A percentile compares a stretch with the other conserved stretches of the same genome.
phyloP scores from a whole-genome alignment of 1,139 yeast species.

The Zygoascus meyerae region DNA sequence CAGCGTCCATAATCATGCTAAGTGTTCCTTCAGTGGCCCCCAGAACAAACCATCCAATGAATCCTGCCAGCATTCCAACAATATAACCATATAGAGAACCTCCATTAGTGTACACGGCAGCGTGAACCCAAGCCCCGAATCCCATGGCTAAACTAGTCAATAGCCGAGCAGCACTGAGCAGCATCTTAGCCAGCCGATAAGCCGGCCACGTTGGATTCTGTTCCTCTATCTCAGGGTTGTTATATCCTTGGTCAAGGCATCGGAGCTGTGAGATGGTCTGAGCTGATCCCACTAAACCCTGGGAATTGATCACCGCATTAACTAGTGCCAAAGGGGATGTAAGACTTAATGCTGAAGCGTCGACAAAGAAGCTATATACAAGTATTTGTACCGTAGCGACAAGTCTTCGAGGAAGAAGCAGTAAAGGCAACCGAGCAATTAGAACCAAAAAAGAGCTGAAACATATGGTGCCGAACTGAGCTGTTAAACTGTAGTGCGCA shows the following conservation, averaged over 20 bases:
- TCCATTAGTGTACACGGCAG: slow-evolving; percentile 31
- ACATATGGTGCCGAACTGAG: slow-evolving; percentile 38
- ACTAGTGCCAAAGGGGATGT: slow-evolving; percentile 37
- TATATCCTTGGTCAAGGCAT: slow-evolving; percentile 2
- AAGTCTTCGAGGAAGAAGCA: slow-evolving; percentile 33
- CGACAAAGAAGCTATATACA: slow-evolving; percentile 26
- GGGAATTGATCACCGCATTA: slow-evolving; percentile 34
- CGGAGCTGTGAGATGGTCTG: slow-evolving; percentile 20
- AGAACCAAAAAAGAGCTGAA: slow-evolving; percentile 32
- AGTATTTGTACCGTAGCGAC: slow-evolving; percentile 25
- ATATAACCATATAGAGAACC: slow-evolving; percentile 38
- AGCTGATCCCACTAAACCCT: slow-evolving; percentile 32
- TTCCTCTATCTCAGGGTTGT: not conserved
- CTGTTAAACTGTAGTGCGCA: slow-evolving; percentile 27
- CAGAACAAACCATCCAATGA: slow-evolving; percentile 40
- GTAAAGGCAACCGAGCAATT: slow-evolving; percentile 34
- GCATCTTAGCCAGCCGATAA: slow-evolving; percentile 35
- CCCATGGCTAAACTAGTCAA: slow-evolving; percentile 36
- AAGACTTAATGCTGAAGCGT: slow-evolving; percentile 29
- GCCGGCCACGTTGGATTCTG: slow-evolving; percentile 26
- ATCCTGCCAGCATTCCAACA: slow-evolving; percentile 37
- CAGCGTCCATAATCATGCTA: slow-evolving; percentile 37
- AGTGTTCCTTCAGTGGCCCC: slow-evolving; percentile 41
- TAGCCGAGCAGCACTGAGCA: slow-evolving; percentile 36
- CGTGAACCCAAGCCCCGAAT: slow-evolving; percentile 38